Evolutionary conservation across 2,329 filamentous ascomycete genomes (phyloP).

Genomic region (Fusarium odoratissimum): DNA sequence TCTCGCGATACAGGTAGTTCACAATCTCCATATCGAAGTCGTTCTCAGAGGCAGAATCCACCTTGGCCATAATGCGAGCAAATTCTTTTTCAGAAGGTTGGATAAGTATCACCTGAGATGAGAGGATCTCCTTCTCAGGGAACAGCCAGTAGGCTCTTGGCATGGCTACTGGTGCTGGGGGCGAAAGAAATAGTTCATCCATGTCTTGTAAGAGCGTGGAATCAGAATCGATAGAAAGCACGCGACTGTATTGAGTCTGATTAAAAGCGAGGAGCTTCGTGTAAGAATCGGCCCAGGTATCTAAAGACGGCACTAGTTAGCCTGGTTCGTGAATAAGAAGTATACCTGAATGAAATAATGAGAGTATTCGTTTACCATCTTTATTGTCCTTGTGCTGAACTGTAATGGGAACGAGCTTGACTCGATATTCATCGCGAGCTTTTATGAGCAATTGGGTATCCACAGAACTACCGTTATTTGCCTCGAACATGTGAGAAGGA

Average conservation of each 20-base stretch:
- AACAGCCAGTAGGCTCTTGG: constrained; percentile 78
- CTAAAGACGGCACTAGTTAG: constrained; percentile 31
- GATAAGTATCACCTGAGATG: constrained; percentile 70
- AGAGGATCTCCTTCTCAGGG: constrained; percentile 63
- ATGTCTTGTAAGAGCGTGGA: constrained; percentile 70
- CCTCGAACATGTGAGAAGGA: constrained; percentile 52
- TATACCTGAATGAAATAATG: accelerated
- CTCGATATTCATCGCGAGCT: constrained; percentile 57
- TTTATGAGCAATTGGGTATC: constrained; percentile 54
- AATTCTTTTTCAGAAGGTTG: constrained; percentile 69
- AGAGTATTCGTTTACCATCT: constrained; percentile 50
- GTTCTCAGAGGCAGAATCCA: constrained; percentile 37
- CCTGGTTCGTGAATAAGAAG: accelerated
- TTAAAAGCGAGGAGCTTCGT: constrained; percentile 78
- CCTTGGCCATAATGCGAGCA: constrained; percentile 46
- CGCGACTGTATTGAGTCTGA: constrained; percentile 67
- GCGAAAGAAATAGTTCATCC: constrained; percentile 78
- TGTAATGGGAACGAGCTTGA: constrained; percentile 56
- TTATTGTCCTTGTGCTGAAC: constrained; percentile 51
- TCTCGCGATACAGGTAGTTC: constrained; percentile 70
- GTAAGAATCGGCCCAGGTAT: constrained; percentile 72
- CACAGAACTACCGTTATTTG: constrained; percentile 38
- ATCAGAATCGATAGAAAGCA: constrained; percentile 70
- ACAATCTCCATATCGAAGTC: constrained; percentile 76
- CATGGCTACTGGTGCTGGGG: constrained; percentile 71